Conservation (phyloP, 169 alveolate genomes). For the Cryptosporidium tyzzeri region DNA sequence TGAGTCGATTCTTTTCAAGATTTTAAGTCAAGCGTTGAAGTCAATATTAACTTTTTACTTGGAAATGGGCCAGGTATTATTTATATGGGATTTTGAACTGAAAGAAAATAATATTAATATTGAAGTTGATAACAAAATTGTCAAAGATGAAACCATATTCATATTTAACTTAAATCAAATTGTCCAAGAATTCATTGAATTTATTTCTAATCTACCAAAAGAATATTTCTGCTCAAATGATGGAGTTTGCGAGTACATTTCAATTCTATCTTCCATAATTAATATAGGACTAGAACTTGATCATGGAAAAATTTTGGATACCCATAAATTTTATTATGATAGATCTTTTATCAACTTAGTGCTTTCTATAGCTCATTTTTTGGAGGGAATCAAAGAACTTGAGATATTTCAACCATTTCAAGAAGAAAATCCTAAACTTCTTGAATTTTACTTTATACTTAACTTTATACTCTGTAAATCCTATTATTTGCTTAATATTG, state of each 20-base stretch:
- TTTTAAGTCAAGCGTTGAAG: neutral
- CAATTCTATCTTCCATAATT: conserved; percentile 6
- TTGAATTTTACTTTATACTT: conserved; percentile 30
- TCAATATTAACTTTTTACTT: neutral
- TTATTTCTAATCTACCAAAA: neutral
- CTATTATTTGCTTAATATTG: neutral
- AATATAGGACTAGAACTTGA: conserved; percentile 17
- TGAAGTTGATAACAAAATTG: conserved; percentile 2
- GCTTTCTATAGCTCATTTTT: neutral
- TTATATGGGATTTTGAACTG: conserved; percentile 39
- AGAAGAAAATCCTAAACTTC: neutral
- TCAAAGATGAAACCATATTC: neutral
- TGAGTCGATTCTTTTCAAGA: neutral
- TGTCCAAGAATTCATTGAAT: conserved; percentile 8
- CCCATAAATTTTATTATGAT: neutral
- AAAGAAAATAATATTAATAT: neutral
- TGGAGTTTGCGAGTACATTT: conserved; percentile 7
- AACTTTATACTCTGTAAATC: conserved; percentile 13
- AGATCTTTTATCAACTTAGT: neutral
- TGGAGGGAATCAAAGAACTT: neutral
- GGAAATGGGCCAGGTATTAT: neutral
- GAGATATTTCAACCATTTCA: neutral
- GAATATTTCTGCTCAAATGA: neutral
- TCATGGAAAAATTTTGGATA: neutral
- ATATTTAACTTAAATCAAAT: conserved; percentile 12